These are phyloP conservation scores for Ceratobasidium theobromae DNA, from an alignment of 1,284 basidiomycete genomes.

Conservation along the genomic window DNA sequence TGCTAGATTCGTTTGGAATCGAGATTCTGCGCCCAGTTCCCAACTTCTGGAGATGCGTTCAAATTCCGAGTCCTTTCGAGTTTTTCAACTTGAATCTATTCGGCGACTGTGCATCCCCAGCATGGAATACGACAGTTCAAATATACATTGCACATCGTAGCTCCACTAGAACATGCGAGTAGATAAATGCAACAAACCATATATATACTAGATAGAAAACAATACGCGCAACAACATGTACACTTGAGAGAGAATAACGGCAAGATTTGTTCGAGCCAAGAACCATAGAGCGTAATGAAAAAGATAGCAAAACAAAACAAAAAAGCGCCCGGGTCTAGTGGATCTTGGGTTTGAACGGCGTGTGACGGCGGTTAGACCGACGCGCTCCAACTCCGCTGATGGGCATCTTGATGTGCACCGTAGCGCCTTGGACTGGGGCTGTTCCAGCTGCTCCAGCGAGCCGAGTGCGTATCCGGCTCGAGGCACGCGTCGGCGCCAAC, in stretches of 20 bases:
- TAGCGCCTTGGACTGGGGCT: neutral
- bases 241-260: neutral
- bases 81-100: too few relatives aligned
- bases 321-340: conserved; percentile 10
- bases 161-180: conserved; percentile 21
- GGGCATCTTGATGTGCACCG: conserved; percentile 22
- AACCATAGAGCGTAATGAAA: neutral
- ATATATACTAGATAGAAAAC: too few relatives aligned
- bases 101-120: too few relatives aligned
- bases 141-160: conserved; percentile 29
- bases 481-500: conserved; percentile 4
- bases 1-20: too few relatives aligned
- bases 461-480: conserved; percentile 20
- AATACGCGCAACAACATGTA: too few relatives aligned
- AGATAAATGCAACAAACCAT: too few relatives aligned
- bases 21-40: too few relatives aligned
- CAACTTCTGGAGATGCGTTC: too few relatives aligned
- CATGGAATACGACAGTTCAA: neutral
- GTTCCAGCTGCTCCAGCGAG: neutral
- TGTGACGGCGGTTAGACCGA: conserved; percentile 21
- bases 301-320: neutral
- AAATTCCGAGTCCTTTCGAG: too few relatives aligned
- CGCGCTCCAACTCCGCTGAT: conserved; percentile 11
- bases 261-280: conserved; percentile 4
- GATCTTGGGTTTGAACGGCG: conserved; percentile 13